phyloP scores from a whole-genome alignment of 768 basidiomycete genomes.

The Phanerochaete carnosa region DNA sequence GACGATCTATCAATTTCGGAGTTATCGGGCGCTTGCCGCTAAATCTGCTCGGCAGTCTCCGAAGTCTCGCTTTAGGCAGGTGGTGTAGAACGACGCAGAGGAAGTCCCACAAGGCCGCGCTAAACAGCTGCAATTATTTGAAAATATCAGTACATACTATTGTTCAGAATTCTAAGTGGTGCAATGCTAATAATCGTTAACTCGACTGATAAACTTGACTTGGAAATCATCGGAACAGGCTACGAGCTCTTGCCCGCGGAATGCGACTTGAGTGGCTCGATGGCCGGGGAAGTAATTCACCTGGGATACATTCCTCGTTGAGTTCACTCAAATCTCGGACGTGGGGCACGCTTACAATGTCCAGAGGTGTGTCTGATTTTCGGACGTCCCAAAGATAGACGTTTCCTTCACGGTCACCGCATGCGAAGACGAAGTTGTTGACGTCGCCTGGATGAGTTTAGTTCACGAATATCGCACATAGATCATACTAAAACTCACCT shows the following conservation, averaged over 20 bases:
- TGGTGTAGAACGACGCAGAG: too few relatives aligned
- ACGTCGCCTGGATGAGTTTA: slow-evolving; percentile 13
- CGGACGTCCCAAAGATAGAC: slow-evolving; percentile 50
- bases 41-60: too few relatives aligned
- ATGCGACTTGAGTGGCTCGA: slow-evolving; percentile 37
- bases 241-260: slow-evolving; percentile 30
- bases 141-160: neutral
- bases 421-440: slow-evolving; percentile 33
- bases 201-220: slow-evolving; percentile 25
- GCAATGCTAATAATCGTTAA: too few relatives aligned
- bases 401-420: slow-evolving; percentile 39
- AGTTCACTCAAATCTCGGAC: neutral
- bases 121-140: too few relatives aligned
- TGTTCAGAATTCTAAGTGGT: too few relatives aligned
- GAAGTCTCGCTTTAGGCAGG: too few relatives aligned
- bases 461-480: neutral
- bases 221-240: slow-evolving; percentile 39
- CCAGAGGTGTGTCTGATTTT: slow-evolving; percentile 25
- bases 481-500: slow-evolving; percentile 28
- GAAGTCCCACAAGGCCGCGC: too few relatives aligned
- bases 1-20: too few relatives aligned
- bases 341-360: slow-evolving; percentile 18
- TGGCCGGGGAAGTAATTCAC: slow-evolving; percentile 28
- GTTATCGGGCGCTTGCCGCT: too few relatives aligned
- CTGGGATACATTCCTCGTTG: slow-evolving; percentile 24